Evolutionary conservation across 2,329 filamentous ascomycete species (phyloP).

Genomic region (Stachybotrys chartarum): DNA sequence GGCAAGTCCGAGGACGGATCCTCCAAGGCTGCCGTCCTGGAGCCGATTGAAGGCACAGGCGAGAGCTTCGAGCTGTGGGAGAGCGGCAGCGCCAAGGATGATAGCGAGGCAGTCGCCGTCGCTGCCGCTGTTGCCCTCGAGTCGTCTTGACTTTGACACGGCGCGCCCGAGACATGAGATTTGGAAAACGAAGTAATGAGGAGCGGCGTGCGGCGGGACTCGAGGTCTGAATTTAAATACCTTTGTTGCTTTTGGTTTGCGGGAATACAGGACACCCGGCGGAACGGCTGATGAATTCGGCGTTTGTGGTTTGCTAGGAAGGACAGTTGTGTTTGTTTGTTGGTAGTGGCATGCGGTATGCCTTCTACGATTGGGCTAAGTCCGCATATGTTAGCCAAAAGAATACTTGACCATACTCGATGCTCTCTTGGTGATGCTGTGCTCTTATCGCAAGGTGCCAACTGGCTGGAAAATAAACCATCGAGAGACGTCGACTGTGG

Average conservation of each 20-base stretch:
- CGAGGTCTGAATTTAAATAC: background rate
- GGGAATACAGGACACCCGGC: background rate
- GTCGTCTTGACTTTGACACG: conserved; percentile 12
- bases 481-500: too few species aligned
- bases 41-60: conserved; percentile 51
- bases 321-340: background rate
- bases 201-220: background rate
- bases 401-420: too few species aligned
- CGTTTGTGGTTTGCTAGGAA: background rate
- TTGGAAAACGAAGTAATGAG: conserved; percentile 2
- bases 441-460: too few species aligned
- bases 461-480: too few species aligned
- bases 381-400: too few species aligned
- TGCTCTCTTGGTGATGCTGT: too few species aligned
- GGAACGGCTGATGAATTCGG: background rate
- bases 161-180: too few species aligned
- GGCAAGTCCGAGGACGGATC: conserved; percentile 26
- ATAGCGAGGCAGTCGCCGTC: conserved; percentile 24
- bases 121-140: conserved; percentile 3
- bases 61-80: conserved; percentile 65
- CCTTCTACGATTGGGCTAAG: too few species aligned
- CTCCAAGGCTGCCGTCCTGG: conserved; percentile 38
- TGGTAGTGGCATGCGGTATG: too few species aligned
- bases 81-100: conserved; percentile 56
- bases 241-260: background rate